These are phyloP conservation scores for Apiospora koreana DNA, from an alignment of 2,329 filamentous ascomycete species.

Conservation along the genomic window DNA sequence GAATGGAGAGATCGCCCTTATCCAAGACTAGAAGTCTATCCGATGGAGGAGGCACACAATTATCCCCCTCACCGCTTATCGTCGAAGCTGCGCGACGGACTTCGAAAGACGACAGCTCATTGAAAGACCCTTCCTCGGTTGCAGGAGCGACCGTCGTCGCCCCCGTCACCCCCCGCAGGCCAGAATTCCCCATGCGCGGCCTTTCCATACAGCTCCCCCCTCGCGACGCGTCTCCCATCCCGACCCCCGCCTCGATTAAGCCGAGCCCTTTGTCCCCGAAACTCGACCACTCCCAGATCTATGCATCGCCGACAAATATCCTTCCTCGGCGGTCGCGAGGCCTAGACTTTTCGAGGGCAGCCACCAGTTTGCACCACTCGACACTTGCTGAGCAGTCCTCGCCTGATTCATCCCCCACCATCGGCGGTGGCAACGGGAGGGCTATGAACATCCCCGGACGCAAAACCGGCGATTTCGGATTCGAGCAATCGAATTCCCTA, in stretches of 20 bases:
- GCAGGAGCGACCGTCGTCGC: constrained; percentile 36
- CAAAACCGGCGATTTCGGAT: constrained; percentile 49
- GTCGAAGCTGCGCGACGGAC: constrained; percentile 54
- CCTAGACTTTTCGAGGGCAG: constrained; percentile 89
- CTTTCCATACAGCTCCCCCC: constrained; percentile 72
- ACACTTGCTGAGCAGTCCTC: constrained; percentile 86
- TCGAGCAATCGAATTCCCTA: constrained; percentile 67
- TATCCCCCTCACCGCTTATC: constrained; percentile 61
- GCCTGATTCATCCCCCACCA: constrained; percentile 86
- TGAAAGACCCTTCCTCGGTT: constrained; percentile 39
- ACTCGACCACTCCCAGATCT: constrained; percentile 80
- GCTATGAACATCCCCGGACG: constrained; percentile 62
- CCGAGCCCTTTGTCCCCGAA: constrained; percentile 80
- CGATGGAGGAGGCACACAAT: constrained; percentile 59
- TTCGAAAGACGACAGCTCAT: constrained; percentile 68
- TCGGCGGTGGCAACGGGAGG: constrained; percentile 61
- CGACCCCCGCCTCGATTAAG: constrained; percentile 45
- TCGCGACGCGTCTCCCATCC: constrained; percentile 43
- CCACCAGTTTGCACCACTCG: constrained; percentile 93
- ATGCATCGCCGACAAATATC: constrained; percentile 84
- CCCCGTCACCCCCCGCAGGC: constrained; percentile 73
- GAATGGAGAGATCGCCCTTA: constrained; percentile 37
- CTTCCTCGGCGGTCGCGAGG: constrained; percentile 87
- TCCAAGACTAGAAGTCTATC: constrained; percentile 65
- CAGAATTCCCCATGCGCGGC: constrained; percentile 62